These are phyloP conservation scores for Mycena haematopus DNA, from an alignment of 768 basidiomycete species.

Conservation along the genomic window DNA sequence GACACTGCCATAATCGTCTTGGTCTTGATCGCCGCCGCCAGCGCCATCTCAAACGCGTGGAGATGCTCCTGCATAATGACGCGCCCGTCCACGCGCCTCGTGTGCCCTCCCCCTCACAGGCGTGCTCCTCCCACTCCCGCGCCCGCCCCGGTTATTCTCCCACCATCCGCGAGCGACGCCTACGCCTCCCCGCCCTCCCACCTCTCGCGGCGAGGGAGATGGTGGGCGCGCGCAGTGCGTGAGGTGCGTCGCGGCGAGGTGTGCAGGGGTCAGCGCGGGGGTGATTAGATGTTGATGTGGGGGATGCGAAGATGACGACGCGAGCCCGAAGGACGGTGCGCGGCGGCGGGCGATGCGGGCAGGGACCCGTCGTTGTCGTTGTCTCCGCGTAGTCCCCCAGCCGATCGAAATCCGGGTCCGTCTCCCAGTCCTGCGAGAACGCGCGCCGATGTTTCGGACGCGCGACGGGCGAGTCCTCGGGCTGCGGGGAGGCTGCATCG, in stretches of 20 bases:
- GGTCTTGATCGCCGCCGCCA: slow-evolving; percentile 75
- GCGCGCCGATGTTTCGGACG: slow-evolving; percentile 35
- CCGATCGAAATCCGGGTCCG: slow-evolving; percentile 55
- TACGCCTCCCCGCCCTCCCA: slow-evolving; percentile 79
- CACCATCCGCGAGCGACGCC: too few relatives aligned
- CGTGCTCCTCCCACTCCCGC: slow-evolving; percentile 52
- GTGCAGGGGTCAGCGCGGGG: neutral
- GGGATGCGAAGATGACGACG: slow-evolving; percentile 58
- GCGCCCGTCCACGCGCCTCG: slow-evolving; percentile 68
- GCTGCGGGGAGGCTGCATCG: neutral
- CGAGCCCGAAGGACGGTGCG: slow-evolving; percentile 68
- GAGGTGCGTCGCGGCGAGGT: slow-evolving; percentile 44
- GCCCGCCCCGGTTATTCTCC: slow-evolving; percentile 40
- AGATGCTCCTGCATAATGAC: slow-evolving; percentile 80
- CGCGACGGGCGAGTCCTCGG: neutral
- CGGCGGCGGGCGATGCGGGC: slow-evolving; percentile 50
- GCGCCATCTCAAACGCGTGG: slow-evolving; percentile 74
- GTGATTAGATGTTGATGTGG: slow-evolving; percentile 40
- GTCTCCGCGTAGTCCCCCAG: slow-evolving; percentile 43
- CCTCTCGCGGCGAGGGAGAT: slow-evolving; percentile 75
- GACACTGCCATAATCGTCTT: slow-evolving; percentile 79
- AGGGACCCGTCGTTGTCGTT: slow-evolving; percentile 52
- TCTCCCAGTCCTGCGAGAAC: slow-evolving; percentile 63
- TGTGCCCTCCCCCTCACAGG: too few relatives aligned
- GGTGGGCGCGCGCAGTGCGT: slow-evolving; percentile 75